These are phyloP conservation scores for Guillardia theta DNA, from an alignment of 78 protist genomes.

Conservation along the genomic window DNA sequence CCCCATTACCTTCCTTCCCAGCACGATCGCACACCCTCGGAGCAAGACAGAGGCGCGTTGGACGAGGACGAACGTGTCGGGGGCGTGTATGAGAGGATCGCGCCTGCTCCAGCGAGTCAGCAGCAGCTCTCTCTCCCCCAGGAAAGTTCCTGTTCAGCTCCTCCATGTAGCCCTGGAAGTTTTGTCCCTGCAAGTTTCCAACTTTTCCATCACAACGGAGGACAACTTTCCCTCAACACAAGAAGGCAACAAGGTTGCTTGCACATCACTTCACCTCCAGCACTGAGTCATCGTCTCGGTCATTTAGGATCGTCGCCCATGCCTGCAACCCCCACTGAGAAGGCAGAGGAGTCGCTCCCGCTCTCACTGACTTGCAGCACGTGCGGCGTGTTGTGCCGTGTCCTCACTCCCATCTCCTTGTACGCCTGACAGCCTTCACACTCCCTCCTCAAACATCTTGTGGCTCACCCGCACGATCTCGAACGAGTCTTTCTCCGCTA, in stretches of 20 bases:
- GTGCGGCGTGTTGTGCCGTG: neutral
- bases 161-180: slow-evolving; percentile 20
- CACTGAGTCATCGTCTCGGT: neutral
- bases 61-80: neutral
- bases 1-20: neutral
- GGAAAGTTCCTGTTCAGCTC: neutral
- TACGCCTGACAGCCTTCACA: no score
- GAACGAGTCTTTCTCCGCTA: slow-evolving; percentile 30
- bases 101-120: no score
- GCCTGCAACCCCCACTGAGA: neutral
- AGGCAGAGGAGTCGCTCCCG: no score
- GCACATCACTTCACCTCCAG: no score
- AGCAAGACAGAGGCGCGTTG: neutral
- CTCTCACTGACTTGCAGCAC: neutral
- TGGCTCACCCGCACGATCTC: neutral
- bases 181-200: no score
- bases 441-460: no score
- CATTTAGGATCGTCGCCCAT: slow-evolving; percentile 26
- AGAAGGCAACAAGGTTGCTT: no score
- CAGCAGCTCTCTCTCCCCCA: no score
- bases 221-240: no score
- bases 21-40: neutral
- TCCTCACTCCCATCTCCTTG: slow-evolving; percentile 36
- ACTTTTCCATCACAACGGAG: no score
- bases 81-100: neutral